Base-by-base conservation (phyloP, 805 yeast genomes). In the Scheffersomyces stipitis region DNA sequence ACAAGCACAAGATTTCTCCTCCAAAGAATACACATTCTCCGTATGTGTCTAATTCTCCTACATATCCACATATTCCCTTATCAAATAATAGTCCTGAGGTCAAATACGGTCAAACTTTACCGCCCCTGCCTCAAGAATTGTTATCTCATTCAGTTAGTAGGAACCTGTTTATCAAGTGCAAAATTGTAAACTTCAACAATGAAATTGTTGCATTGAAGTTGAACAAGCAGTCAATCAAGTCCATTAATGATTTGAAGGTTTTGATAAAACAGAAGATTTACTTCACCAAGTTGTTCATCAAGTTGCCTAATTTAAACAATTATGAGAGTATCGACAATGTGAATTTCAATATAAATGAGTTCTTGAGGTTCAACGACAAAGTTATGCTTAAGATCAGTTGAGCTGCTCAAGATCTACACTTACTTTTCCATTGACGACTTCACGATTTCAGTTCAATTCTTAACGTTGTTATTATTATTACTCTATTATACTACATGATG, bases 241-340 rank as follows among this genome's bases (percentile, higher is more conserved):
- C 54, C 7, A 31, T 54, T 1, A 46, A 41, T 8, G 61, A 48
- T 18, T 58, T 66, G 37, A 65, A 64, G 42, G 36, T 34, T 2
- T 36, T 56, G 16, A 37, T 65, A 3, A 50, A 48, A 29, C 51
- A 44, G 36, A 57, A 55, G 41, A 38, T 57, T 7, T 50, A 51
- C 18, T 62, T 47, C 38, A 51, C 46, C 20, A 53, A 58, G 22
- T 48, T 65, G 30, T 56, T 42, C 35, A 54, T 64, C 18, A 46
- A 51, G 26, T 36, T 59, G 15, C 56, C 58, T 3, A 48, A 54
- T 15, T 37, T 34, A 28, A 52, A 38, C 4, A 40, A 41, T 26
- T 64, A 48, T 39, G 58, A 55, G 36, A 58, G 54, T 36, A 46
- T 64, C 27, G 69, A 64, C 30, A 39, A 42, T 12, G 41, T 52